A percentile compares a stretch with the other conserved stretches of the same genome.
Conservation (phyloP, 176 grass and related monocot genomes). For the Thinopyrum elongatum region DNA sequence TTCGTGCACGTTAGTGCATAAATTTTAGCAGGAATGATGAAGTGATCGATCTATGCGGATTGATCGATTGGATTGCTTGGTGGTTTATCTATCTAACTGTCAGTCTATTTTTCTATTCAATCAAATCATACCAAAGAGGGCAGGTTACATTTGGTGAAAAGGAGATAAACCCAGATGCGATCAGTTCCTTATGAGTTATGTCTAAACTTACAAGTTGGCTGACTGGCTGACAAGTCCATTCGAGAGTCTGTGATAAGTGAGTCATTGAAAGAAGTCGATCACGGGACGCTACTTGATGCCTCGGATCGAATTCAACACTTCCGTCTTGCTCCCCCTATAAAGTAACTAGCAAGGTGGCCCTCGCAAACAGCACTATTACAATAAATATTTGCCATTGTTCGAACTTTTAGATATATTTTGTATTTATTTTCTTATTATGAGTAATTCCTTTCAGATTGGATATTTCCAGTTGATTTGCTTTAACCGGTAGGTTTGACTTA, state of each 20-base stretch:
- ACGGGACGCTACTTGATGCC: neutral
- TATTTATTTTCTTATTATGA: no score
- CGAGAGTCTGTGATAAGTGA: neutral
- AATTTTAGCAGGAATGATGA: neutral
- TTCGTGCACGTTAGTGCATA: neutral
- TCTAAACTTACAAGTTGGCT: neutral
- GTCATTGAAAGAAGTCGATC: neutral
- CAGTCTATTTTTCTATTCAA: neutral
- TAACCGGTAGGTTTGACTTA: no score
- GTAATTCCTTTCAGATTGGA: no score
- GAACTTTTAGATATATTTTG: no score
- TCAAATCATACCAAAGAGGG: neutral
- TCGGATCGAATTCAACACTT: no score
- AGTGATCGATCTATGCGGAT: neutral
- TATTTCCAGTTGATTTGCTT: no score
- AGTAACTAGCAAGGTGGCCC: no score
- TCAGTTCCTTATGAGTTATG: neutral
- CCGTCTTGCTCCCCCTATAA: no score
- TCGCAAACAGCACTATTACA: no score
- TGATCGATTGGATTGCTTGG: neutral
- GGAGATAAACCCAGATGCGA: neutral
- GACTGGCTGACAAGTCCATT: neutral
- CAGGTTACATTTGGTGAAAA: neutral
- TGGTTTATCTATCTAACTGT: neutral
- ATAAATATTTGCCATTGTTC: no score